A percentile compares a stretch with the other conserved stretches of the same genome.
These are phyloP conservation scores for Bimuria novae-zelandiae DNA, from an alignment of 2,329 filamentous ascomycete species.

Conservation along the genomic window DNA sequence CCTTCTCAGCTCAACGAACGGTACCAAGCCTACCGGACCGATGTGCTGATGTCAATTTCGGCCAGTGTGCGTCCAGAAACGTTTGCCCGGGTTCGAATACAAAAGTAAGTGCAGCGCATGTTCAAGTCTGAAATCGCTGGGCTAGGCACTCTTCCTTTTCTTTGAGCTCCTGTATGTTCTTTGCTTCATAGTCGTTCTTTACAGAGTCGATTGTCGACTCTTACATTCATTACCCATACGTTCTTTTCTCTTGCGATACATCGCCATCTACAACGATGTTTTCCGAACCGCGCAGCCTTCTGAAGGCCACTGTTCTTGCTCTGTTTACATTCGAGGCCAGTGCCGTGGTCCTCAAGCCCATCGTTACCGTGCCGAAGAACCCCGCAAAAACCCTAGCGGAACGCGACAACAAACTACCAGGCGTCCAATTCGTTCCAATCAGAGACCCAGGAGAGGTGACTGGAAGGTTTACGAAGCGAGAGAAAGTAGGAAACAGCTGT, in stretches of 20 bases:
- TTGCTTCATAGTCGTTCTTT: not conserved
- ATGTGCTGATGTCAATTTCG: not conserved
- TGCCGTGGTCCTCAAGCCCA: slow-evolving; percentile 19
- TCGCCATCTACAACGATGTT: slow-evolving; percentile 20
- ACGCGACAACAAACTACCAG: slow-evolving; percentile 4
- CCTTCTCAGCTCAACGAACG: not conserved
- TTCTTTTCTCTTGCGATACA: not conserved
- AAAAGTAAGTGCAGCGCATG: not conserved
- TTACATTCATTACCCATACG: not conserved
- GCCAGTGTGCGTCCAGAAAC: not conserved
- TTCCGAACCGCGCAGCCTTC: slow-evolving; percentile 17
- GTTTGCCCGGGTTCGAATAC: not conserved
- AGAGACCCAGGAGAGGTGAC: slow-evolving; percentile 19
- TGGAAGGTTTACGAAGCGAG: slow-evolving; percentile 23
- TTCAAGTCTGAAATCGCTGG: not conserved
- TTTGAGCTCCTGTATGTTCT: not conserved
- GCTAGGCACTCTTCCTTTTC: not conserved
- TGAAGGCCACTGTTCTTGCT: slow-evolving; percentile 18
- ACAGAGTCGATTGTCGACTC: not conserved
- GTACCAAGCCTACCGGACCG: not conserved
- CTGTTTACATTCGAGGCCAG: slow-evolving; percentile 15
- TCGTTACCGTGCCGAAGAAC: not conserved
- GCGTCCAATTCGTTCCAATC: slow-evolving; percentile 20
- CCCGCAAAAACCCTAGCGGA: not conserved
- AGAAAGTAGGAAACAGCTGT: slow-evolving; percentile 17